Base-by-base conservation (phyloP, 768 basidiomycete species). In the Russula abietina region DNA sequence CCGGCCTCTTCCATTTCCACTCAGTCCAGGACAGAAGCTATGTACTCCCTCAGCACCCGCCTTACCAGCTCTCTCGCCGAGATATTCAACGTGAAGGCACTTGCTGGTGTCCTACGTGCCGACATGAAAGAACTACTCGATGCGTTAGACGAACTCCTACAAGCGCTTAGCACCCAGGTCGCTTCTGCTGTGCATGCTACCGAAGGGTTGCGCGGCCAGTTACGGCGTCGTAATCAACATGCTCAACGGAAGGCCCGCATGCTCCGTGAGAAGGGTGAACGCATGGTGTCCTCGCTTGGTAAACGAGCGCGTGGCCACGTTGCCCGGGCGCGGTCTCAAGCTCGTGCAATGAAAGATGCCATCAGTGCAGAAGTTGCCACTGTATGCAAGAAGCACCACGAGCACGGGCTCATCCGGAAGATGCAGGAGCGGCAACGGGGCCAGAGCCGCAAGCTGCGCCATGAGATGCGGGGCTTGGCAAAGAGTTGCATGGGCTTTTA, bases 101-200 rank as follows among this genome's bases (percentile, higher is more conserved):
- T 78, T 2, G 74, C 79, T 8, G 73, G 73, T 22, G 46, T 56
- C n/a, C 72, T 85, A 24, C 76, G 77, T 10, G 77, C 74, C 56
- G 86, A 87, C 60, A 71, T 85, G 55, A 75, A 79, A 24, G 85
- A 86, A 65, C 74, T 87, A 22, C 70, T 82, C 38, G 80, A 81
- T 28, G 84, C 83, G 4, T 75, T 88, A 33, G 86, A 88, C 65
- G 82, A 79, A 0, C 77, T 88, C 39, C 73, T 80, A 62, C 74
- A 72, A 36, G 79, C 41, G 24, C 54, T 68, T n/a, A 46, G 33
- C 55, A 22, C 38, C 4, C 65, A 66, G 39, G 60, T 56, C 12
- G 46, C 55, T 46, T 57, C 61, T n/a, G 61, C 65, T 11, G 36
- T 67, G 11, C 51, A 55, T 30, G 26, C 66, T 8, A 51, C 61